phyloP scores from a whole-genome alignment of 768 basidiomycete genomes.

The Panaeolus cyanescens region DNA sequence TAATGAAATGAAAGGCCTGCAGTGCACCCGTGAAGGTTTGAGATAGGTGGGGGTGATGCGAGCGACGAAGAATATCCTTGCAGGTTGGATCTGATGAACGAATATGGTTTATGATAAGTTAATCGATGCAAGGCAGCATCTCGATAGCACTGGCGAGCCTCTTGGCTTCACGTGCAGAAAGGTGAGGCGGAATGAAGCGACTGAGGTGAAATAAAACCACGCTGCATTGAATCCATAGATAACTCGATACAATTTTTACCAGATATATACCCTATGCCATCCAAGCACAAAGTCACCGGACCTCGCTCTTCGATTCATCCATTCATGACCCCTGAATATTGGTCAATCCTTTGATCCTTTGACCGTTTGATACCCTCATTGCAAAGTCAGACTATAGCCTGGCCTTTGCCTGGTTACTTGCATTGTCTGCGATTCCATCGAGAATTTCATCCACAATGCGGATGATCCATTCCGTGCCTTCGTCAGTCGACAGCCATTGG shows the following conservation, averaged over 20 bases:
- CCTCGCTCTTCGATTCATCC: constrained; percentile 14
- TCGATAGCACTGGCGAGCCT: constrained; percentile 20
- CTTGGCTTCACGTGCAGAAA: constrained; percentile 35
- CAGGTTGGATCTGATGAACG: constrained; percentile 11
- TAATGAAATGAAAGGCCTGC: not conserved
- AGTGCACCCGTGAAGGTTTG: constrained; percentile 23
- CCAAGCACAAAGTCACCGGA: constrained; percentile 35
- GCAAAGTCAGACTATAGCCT: constrained; percentile 47
- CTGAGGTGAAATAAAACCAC: constrained; percentile 38
- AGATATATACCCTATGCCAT: not conserved
- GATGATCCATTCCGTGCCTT: constrained; percentile 89
- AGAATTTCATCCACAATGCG: constrained; percentile 80
- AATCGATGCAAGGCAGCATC: constrained; percentile 28
- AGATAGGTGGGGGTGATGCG: constrained; percentile 7
- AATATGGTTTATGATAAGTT: constrained; percentile 10
- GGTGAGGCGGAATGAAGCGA: constrained; percentile 30
- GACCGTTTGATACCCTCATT: not conserved
- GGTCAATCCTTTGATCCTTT: not conserved
- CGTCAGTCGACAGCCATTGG: constrained; percentile 79
- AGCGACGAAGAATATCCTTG: constrained; percentile 9
- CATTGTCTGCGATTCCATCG: constrained; percentile 62
- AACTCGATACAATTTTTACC: constrained; percentile 7
- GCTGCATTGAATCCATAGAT: constrained; percentile 38
- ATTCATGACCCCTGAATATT: too few species aligned
- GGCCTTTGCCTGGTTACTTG: constrained; percentile 44